Percentiles rank a stretch among this genome's conserved stretches.
phyloP scores from a whole-genome alignment of 768 basidiomycete species.

The Leucocoprinus leucothites region DNA sequence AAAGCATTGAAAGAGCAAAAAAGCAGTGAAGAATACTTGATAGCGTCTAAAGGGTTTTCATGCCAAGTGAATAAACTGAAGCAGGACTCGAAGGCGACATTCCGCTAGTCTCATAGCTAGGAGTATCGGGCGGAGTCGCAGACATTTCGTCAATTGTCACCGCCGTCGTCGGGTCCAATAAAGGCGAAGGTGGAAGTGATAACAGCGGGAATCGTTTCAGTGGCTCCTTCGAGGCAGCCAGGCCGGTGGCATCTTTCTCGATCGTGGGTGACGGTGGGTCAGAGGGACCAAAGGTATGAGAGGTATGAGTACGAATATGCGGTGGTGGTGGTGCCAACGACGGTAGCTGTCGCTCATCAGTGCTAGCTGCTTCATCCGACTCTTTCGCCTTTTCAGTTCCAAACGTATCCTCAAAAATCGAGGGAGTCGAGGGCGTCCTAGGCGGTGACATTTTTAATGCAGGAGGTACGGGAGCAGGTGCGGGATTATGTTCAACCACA shows the following conservation, averaged over 20 bases:
- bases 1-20: not conserved
- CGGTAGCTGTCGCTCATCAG: no score
- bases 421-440: not conserved
- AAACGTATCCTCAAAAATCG: slow-evolving; percentile 8
- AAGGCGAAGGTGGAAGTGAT: slow-evolving; percentile 31
- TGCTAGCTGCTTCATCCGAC: not conserved
- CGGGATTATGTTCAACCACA: slow-evolving; percentile 26
- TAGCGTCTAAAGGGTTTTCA: slow-evolving; percentile 36
- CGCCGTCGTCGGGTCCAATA: not conserved
- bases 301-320: not conserved
- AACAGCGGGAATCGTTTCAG: slow-evolving; percentile 29
- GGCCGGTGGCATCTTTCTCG: not conserved
- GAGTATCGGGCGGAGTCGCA: slow-evolving; percentile 14
- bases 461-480: not conserved
- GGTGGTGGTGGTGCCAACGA: slow-evolving; percentile 1
- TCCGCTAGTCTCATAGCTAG: slow-evolving; percentile 23
- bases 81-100: slow-evolving; percentile 45
- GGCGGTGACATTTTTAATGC: not conserved
- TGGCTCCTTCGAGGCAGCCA: slow-evolving; percentile 3
- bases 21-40: not conserved
- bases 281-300: slow-evolving; percentile 3
- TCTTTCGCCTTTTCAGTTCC: not conserved
- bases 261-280: not conserved
- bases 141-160: not conserved
- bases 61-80: slow-evolving; percentile 52